Percentiles rank a stretch among this genome's conserved stretches.
Conservation (phyloP, 176 grass and related monocot genomes). For the Themeda triandra region DNA sequence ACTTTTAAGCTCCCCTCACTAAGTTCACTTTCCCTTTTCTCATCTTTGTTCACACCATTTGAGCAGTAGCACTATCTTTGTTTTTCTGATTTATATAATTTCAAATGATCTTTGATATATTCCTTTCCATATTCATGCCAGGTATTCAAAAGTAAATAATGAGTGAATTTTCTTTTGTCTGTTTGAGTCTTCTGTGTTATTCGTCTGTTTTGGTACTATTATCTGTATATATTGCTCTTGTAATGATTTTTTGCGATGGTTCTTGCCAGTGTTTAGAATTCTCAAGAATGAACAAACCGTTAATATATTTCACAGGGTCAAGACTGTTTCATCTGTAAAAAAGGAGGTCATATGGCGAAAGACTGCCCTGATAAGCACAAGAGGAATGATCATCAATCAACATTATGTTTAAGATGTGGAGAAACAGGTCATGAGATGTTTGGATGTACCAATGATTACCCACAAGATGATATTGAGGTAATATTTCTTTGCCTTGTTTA, state of each 20-base stretch:
- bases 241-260: neutral
- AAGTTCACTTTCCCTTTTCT: neutral
- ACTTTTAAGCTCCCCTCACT: neutral
- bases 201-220: neutral
- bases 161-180: neutral
- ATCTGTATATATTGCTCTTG: neutral
- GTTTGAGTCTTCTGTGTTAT: neutral
- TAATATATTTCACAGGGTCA: conserved; percentile 57
- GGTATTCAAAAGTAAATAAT: neutral
- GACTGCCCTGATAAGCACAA: conserved; percentile 88
- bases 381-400: conserved; percentile 43
- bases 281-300: conserved; percentile 1
- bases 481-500: conserved; percentile 5
- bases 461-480: conserved; percentile 74
- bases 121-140: neutral
- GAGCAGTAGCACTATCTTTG: neutral
- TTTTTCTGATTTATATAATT: neutral
- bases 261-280: conserved; percentile 1
- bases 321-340: conserved; percentile 89
- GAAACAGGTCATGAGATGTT: conserved; percentile 77
- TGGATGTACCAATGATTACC: conserved; percentile 71
- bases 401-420: conserved; percentile 80
- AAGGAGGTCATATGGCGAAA: conserved; percentile 79
- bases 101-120: neutral
- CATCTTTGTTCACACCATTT: neutral